These are phyloP conservation scores for Cyclotella baltica DNA, from an alignment of 108 stramenopile species.

Conservation along the genomic window DNA sequence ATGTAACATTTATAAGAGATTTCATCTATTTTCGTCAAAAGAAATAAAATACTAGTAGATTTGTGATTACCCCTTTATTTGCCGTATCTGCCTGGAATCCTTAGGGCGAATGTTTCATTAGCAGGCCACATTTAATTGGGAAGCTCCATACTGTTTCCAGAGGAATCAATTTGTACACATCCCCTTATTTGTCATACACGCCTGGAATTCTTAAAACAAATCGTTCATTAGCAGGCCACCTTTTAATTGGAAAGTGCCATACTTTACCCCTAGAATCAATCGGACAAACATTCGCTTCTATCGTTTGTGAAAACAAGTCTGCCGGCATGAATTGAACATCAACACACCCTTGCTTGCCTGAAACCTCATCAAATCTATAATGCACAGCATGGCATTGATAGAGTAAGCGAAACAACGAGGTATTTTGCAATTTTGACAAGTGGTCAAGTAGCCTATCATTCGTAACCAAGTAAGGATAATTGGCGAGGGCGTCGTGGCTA, in stretches of 20 bases:
- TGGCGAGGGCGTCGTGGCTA: constrained; percentile 69
- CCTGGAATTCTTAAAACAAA: constrained; percentile 62
- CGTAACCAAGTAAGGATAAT: constrained; percentile 69
- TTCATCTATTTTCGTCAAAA: too few relatives aligned
- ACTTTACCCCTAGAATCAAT: constrained; percentile 16
- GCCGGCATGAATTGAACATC: constrained; percentile 65
- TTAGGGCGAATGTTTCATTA: too few relatives aligned
- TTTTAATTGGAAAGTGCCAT: constrained; percentile 81
- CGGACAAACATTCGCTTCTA: constrained; percentile 52
- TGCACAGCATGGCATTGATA: constrained; percentile 67
- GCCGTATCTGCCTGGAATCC: too few relatives aligned
- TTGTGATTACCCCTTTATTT: too few relatives aligned
- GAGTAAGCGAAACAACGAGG: constrained; percentile 67
- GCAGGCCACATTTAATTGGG: too few relatives aligned
- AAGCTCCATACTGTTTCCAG: too few relatives aligned
- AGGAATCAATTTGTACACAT: too few relatives aligned
- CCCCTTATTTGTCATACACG: too few relatives aligned
- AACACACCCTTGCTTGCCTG: constrained; percentile 47
- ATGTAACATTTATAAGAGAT: too few relatives aligned
- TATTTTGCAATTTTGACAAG: constrained; percentile 62
- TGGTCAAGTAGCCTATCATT: constrained; percentile 82
- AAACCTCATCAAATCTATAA: constrained; percentile 62
- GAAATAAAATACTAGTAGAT: too few relatives aligned
- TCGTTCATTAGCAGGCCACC: constrained; percentile 61
- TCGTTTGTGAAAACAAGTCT: constrained; percentile 71